Evolutionary conservation across 2,329 filamentous ascomycete genomes (phyloP).

Genomic region (Ascochyta lentis): DNA sequence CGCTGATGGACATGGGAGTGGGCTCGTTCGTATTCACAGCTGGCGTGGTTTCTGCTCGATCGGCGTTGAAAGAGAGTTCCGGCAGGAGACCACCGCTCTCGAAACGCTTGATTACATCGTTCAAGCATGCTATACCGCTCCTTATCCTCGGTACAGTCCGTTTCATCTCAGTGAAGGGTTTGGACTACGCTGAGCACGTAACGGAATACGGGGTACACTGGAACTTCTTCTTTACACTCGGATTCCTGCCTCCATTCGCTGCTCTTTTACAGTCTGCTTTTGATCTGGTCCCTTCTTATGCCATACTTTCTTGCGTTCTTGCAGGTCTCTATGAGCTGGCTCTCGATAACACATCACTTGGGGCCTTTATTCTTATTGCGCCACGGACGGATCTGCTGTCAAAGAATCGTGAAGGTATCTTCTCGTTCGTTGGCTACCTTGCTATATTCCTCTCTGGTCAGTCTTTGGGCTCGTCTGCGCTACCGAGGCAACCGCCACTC

Average conservation of each 20-base stretch:
- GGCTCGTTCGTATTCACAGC: slow-evolving; percentile 97
- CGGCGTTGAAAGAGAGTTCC: slow-evolving; percentile 73
- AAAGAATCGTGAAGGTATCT: slow-evolving; percentile 94
- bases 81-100: slow-evolving; percentile 58
- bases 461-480: slow-evolving; percentile 78
- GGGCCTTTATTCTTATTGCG: slow-evolving; percentile 81
- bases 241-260: slow-evolving; percentile 85
- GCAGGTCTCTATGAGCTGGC: slow-evolving; percentile 74
- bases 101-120: slow-evolving; percentile 68
- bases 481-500: slow-evolving; percentile 64
- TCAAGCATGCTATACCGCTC: slow-evolving; percentile 83
- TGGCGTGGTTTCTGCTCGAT: slow-evolving; percentile 86
- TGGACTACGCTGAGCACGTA: slow-evolving; percentile 97
- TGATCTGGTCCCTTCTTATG: slow-evolving; percentile 75
- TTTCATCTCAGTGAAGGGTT: slow-evolving; percentile 86
- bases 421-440: slow-evolving; percentile 91
- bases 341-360: slow-evolving; percentile 76
- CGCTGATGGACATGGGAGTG: slow-evolving; percentile 97
- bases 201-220: slow-evolving; percentile 98
- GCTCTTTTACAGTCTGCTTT: slow-evolving; percentile 80
- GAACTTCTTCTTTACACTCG: slow-evolving; percentile 99
- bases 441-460: slow-evolving; percentile 93
- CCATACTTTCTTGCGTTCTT: slow-evolving; percentile 73
- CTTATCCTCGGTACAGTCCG: slow-evolving; percentile 80
- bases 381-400: slow-evolving; percentile 80